Conservation (phyloP, 306 rosid species). For the Albizia julibrissin region DNA sequence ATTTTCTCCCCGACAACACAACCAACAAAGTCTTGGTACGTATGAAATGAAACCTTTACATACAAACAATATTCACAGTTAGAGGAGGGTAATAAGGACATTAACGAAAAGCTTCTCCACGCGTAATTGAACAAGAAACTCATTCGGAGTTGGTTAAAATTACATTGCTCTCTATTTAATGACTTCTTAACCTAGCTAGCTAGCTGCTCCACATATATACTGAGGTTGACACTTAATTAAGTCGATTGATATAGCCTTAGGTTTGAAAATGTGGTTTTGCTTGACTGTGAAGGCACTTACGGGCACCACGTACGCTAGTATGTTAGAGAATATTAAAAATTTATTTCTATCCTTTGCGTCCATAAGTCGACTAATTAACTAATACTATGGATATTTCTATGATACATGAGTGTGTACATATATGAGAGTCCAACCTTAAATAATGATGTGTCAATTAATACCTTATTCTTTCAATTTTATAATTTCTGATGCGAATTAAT, state of each 20-base stretch:
- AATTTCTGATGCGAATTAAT: background rate
- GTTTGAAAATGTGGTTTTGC: slow-evolving; percentile 43
- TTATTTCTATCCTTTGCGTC: background rate
- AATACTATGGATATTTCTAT: background rate
- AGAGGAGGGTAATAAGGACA: slow-evolving; percentile 21
- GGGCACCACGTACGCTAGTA: background rate
- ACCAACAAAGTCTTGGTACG: slow-evolving; percentile 38
- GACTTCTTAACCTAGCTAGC: slow-evolving; percentile 12
- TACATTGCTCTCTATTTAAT: slow-evolving; percentile 18
- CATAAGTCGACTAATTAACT: background rate
- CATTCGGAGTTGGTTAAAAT: slow-evolving; percentile 31
- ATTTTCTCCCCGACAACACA: slow-evolving; percentile 38
- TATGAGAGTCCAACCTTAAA: background rate
- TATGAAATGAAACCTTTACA: slow-evolving; percentile 40
- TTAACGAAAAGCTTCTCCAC: slow-evolving; percentile 17
- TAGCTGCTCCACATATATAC: slow-evolving; percentile 35
- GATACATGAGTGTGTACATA: background rate
- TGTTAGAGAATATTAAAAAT: background rate
- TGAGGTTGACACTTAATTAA: slow-evolving; percentile 38
- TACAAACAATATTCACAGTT: slow-evolving; percentile 41
- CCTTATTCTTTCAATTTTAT: background rate
- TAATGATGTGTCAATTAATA: background rate
- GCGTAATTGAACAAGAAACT: slow-evolving; percentile 18
- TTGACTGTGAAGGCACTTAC: slow-evolving; percentile 38
- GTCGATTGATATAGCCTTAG: slow-evolving; percentile 40